A percentile compares a stretch with the other conserved stretches of the same genome.
Conservation (phyloP, 2,329 filamentous ascomycete genomes). For the Hymenoscyphus fraxineus region DNA sequence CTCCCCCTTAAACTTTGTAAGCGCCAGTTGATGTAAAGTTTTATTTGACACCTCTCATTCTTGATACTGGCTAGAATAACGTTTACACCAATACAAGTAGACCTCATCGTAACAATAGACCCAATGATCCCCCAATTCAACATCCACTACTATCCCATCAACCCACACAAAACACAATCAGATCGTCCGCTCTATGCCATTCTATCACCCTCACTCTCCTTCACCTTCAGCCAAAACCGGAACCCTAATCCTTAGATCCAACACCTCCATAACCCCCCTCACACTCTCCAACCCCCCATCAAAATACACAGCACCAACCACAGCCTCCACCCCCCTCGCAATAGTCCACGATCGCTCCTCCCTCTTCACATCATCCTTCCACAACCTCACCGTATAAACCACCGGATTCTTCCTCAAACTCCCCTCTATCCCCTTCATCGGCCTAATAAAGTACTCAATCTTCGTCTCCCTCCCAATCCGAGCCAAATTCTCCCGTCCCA, state of each 20-base stretch:
- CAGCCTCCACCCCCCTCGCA: constrained; percentile 23
- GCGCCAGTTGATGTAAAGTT: no score
- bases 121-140: no score
- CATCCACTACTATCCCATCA: no score
- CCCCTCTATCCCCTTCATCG: background rate
- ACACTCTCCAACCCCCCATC: constrained; percentile 24
- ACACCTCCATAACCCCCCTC: constrained; percentile 18
- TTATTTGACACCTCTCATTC: no score
- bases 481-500: background rate
- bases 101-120: no score
- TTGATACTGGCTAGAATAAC: no score
- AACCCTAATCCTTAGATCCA: constrained; percentile 15
- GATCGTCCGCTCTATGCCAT: no score
- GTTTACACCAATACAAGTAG: no score
- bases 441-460: background rate
- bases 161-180: no score
- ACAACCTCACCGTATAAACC: background rate
- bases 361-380: constrained; percentile 19
- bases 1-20: no score
- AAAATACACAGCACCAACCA: constrained; percentile 26
- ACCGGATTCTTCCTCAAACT: constrained; percentile 14
- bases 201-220: background rate
- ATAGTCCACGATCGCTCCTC: constrained; percentile 17
- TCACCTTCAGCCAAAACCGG: background rate
- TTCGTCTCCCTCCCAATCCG: background rate